Evolutionary conservation across 2,329 filamentous ascomycete species (phyloP), one percentile per base, ranked within the genome.

Genomic region (Talaromyces sp.): DNA sequence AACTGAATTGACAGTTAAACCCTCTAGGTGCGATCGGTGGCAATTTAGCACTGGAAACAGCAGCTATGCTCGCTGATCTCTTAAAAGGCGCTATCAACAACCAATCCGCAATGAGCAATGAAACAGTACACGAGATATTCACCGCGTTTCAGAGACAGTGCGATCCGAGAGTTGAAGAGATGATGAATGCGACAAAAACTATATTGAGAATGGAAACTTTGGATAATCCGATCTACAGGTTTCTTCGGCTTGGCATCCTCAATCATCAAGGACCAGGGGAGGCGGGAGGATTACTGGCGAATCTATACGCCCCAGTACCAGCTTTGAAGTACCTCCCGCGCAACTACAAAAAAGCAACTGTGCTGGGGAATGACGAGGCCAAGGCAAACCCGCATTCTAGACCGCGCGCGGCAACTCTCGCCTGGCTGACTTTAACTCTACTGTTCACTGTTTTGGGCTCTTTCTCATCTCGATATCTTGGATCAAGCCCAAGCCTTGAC

Each of bases 21-120:
- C 59, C 59, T 4, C 39, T 61, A 4, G 55, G 44, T 13, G 61
- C 57, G 19, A 53, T 61, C 7, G 62, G 62, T 5, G 61, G 52
- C 5, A 60, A 56, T 41, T 43, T 51, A n/a, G 62, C 58, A 7
- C 60, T 65, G 13, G 61, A 64, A 35, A 50, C 54, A 17, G 49
- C 51, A 0, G 54, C 50, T 3, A 35, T 48, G 11, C 51, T 61
- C 5, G 53, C 57, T 3, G 49, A 63, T 24, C 45, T 47, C 10
- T 46, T 60, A 3, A 56, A 56, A 22, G 51, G 49, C 17, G n/a
- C 41, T 4, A 13, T 51, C 2, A 10, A 47, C 5, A 33, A 45
- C 16, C 7, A 40, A 2, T 7, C 29, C 10, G 13, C 11, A 14
- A 36, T 36, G 8, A 50, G 11, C 10, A 24, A 51, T 22, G 30